Evolutionary conservation across 148 eudicot genomes (phyloP), one percentile per base, ranked within the genome.

Genomic region (Pouteria glomerata): DNA sequence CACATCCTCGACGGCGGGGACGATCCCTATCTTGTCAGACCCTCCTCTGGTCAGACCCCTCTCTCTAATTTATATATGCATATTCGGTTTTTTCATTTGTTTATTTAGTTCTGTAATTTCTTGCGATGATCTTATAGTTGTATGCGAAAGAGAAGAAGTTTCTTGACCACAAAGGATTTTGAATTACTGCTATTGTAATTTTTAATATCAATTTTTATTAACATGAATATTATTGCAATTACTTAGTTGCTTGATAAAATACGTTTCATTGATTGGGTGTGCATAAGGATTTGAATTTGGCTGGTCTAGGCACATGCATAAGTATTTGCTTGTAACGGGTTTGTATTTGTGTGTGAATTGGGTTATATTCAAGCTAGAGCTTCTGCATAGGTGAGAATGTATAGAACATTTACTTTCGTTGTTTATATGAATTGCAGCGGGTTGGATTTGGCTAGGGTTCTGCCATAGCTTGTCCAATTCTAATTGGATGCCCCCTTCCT

Each of bases 1-100:
- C 57, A 16, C 55, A 65, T 85, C 61, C 56, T 93, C 44, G 79
- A 86, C 51, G 97, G 96, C 19, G 80, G 76, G 4, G 81, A 78
- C 73, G 87, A 88, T 76, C 83, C 95, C 64, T 42, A 45, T 51
- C 78, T 85, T 45, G 50, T 84, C 61, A 81, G 45, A 67, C 80
- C 81, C 31, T 71, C 64, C 33, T 69, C 83, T 82, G 92, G 92
- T 86, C 67, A 39, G 58, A 6, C 1, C 27, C 26, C 3, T 24
- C 74, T 1, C 6, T 16, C 6, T 23, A 21, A 8, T 26, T 39
- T 37, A 39, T 23, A 63, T 7, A n/a, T 5, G 12, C 2, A 59
- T 31, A 31, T 59, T 3, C 33, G 23, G 18, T 39, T 37, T 23
- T 69, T 53, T 51, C 30, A 8, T 52, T 30, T 52, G 45, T 44